phyloP scores from a whole-genome alignment of 1,284 basidiomycete genomes.

The Fomitopsis schrenkii region DNA sequence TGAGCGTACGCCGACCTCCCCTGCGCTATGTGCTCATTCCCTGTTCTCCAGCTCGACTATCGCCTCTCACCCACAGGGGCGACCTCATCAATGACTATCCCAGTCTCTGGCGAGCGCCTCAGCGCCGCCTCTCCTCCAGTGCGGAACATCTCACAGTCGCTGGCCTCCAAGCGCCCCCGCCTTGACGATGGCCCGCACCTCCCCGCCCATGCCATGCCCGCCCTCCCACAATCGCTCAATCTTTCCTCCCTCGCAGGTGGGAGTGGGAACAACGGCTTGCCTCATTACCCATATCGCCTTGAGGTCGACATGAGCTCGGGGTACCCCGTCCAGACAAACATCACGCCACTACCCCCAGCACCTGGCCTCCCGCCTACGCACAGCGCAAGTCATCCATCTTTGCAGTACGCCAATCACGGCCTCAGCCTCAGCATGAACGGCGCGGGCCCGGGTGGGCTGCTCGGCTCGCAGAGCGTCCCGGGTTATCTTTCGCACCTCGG shows the following conservation, averaged over 20 bases:
- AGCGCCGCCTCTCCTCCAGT: constrained; percentile 14
- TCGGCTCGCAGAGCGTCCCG: constrained; percentile 4
- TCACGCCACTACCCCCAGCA: constrained; percentile 15
- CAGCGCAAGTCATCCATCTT: constrained; percentile 16
- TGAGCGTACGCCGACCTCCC: background rate
- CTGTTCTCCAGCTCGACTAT: constrained; percentile 19
- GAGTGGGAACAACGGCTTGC: background rate
- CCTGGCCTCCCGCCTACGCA: constrained; percentile 14
- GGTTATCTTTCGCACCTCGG: constrained; percentile 13
- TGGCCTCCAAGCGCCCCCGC: constrained; percentile 20
- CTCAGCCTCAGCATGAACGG: constrained; percentile 6
- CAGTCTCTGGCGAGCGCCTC: constrained; percentile 30
- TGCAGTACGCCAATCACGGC: constrained; percentile 9
- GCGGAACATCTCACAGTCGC: constrained; percentile 14
- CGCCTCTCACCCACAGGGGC: constrained; percentile 18
- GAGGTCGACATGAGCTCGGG: constrained; percentile 21
- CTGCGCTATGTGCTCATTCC: background rate
- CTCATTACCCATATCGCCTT: constrained; percentile 24
- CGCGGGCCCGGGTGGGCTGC: constrained; percentile 8
- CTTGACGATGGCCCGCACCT: constrained; percentile 13
- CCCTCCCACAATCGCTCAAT: constrained; percentile 10
- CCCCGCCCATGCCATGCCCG: constrained; percentile 7
- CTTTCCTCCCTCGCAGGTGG: constrained; percentile 10
- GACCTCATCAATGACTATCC: constrained; percentile 22
- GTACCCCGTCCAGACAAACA: constrained; percentile 13